Percentiles rank a stretch among this genome's conserved stretches.
Evolutionary conservation across 768 basidiomycete species (phyloP).

Genomic region (Macrolepiota dolichaula): DNA sequence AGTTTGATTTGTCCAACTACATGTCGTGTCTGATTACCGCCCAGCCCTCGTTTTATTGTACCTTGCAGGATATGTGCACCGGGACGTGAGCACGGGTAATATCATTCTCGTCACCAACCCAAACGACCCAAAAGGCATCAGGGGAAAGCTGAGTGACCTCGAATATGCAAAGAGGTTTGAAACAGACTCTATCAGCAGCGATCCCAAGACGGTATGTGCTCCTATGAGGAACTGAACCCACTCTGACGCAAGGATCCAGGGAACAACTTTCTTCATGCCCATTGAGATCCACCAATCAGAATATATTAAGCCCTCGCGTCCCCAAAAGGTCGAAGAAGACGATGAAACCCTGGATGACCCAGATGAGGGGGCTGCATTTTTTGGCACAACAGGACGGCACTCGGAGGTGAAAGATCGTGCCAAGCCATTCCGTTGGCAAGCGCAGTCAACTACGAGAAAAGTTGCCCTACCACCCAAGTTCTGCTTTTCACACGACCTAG

Average conservation of each 20-base stretch:
- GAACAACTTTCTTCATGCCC: conserved; percentile 1
- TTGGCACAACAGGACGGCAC: no score
- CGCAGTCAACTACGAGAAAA: no score
- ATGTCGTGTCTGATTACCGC: no score
- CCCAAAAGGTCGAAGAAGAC: no score
- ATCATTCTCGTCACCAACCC: neutral
- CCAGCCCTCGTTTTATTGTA: conserved; percentile 3
- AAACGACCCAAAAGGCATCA: neutral
- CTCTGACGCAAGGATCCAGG: neutral
- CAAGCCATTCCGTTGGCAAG: no score
- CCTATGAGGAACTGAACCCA: neutral
- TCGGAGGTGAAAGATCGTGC: no score
- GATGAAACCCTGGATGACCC: no score
- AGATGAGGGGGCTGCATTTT: no score
- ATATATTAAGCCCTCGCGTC: no score
- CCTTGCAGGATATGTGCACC: conserved; percentile 4
- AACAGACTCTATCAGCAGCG: neutral
- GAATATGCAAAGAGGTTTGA: conserved; percentile 6
- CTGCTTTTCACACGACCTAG: neutral
- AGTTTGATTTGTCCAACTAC: neutral
- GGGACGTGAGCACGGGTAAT: conserved; percentile 2
- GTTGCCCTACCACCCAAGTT: neutral
- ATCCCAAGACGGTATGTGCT: neutral
- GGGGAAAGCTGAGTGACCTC: conserved; percentile 5
- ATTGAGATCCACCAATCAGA: neutral